Evolutionary conservation across 2,329 filamentous ascomycete genomes (phyloP), one percentile per base, ranked within the genome.

Genomic region (Calycina herbarum): DNA sequence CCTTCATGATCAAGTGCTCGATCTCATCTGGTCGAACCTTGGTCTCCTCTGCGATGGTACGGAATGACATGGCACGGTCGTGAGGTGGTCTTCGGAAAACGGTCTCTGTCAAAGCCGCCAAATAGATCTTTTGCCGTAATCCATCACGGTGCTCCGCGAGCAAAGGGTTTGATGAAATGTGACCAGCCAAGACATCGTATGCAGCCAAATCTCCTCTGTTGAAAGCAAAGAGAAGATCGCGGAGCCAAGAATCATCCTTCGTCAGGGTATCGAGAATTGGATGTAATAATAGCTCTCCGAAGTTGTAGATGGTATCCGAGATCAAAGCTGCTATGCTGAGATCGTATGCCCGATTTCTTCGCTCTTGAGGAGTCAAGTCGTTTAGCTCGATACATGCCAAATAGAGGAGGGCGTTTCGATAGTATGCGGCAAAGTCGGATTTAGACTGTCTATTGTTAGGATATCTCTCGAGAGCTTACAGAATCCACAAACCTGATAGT

Each of bases 1-100:
- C 95, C 84, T 97, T 98, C 95, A 99, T 99, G 74, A 99, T 91
- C 70, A 99, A 82, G 78, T 98, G 94, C 83, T 99, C 95, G 72
- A 99, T 98, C 81, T 98, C 93, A 74, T 95, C 88, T 2, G 89
- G 87, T 72, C 88, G 86, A 61, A 99, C 94, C 80, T 97, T 96
- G 3, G 95, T 99, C 82, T 98, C 94, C 71, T 90, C 85, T 5
- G 91, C 87, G 75, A 99, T 97, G 60, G 93, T 92, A 62, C 83
- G 81, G 80, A 99, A 99, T 4, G 91, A 91, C 90, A 99, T 95
- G 74, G 93, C 90, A 69, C 95, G 91, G 82, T 98, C 93, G 77
- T 99, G 95, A 35, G 95, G 94, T 59, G 95, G 93, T 58, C 95
- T 91, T 64, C 93, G 92, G 85, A 99, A 99, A 66, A 99, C 93